Evolutionary conservation across 352 stramenopile genomes (phyloP).

Genomic region (Globisporangium middletonii): DNA sequence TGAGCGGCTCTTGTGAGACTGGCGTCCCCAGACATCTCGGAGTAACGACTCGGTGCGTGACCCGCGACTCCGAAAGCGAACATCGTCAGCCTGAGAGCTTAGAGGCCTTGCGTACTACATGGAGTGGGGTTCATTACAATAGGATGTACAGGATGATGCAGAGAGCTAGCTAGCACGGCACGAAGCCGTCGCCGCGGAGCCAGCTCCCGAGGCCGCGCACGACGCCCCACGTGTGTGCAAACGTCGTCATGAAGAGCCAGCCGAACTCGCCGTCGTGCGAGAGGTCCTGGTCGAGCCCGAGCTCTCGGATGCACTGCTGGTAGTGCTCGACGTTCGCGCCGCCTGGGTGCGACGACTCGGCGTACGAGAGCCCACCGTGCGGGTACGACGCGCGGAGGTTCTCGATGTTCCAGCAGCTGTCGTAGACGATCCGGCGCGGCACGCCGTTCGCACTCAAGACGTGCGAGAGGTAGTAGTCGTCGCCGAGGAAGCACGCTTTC

Average conservation of each 20-base stretch:
- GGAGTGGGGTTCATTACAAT: no score
- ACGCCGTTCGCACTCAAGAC: conserved; percentile 34
- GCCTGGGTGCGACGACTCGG: conserved; percentile 27
- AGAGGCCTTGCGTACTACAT: no score
- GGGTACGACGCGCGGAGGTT: conserved; percentile 17
- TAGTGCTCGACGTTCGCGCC: conserved; percentile 60
- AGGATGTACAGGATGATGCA: neutral
- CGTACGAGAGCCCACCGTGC: conserved; percentile 26
- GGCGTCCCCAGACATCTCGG: neutral
- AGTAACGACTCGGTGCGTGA: no score
- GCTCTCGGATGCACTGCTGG: conserved; percentile 44
- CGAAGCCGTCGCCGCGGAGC: conserved; percentile 20
- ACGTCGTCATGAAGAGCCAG: conserved; percentile 27
- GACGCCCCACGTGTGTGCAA: conserved; percentile 30
- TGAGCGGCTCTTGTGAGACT: neutral
- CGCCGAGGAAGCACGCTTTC: conserved; percentile 39
- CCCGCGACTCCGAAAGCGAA: no score
- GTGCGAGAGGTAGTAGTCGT: conserved; percentile 53
- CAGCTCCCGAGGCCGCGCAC: conserved; percentile 22
- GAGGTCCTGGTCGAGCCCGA: conserved; percentile 37
- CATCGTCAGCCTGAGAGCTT: no score
- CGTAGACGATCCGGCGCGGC: conserved; percentile 33
- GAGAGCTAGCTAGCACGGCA: conserved; percentile 23
- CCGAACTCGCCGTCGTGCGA: conserved; percentile 44
- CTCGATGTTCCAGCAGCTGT: conserved; percentile 50